These are phyloP conservation scores for Gynochthodes officinalis DNA, from an alignment of 257 asterid species.

Conservation along the genomic window DNA sequence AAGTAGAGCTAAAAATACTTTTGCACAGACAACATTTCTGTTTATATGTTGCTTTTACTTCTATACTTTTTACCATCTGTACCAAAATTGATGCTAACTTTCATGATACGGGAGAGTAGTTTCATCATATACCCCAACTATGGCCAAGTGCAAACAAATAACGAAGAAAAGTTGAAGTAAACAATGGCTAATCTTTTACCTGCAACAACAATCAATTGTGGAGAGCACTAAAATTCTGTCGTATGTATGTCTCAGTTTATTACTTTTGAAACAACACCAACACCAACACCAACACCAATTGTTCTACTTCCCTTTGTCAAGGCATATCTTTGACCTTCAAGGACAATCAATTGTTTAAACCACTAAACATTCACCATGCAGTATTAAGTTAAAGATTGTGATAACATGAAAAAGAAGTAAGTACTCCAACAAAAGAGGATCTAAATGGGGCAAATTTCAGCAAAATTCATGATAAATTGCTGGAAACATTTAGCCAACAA, in stretches of 20 bases:
- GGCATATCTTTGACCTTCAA: conserved; percentile 96
- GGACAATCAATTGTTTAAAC: not conserved
- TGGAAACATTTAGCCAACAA: not conserved
- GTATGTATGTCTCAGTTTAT: too few relatives aligned
- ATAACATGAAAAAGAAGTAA: not conserved
- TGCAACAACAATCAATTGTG: not conserved
- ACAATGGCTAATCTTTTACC: not conserved
- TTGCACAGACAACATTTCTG: too few relatives aligned
- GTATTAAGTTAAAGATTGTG: too few relatives aligned
- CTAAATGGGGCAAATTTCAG: not conserved
- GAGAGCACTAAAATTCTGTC: not conserved
- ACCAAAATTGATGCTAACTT: too few relatives aligned
- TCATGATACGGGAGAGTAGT: too few relatives aligned
- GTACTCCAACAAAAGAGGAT: not conserved
- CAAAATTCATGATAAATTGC: not conserved
- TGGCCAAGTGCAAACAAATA: not conserved
- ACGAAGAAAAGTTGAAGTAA: not conserved
- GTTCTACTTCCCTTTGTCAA: conserved; percentile 97
- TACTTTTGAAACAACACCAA: too few relatives aligned
- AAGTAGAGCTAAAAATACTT: too few relatives aligned
- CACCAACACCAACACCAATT: conserved; percentile 99
- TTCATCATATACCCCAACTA: too few relatives aligned
- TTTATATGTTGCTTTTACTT: not conserved
- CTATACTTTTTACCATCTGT: too few relatives aligned
- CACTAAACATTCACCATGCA: not conserved